These are phyloP conservation scores for Rhytidhysteron rufulum DNA, from an alignment of 2,329 filamentous ascomycete species.

Conservation along the genomic window DNA sequence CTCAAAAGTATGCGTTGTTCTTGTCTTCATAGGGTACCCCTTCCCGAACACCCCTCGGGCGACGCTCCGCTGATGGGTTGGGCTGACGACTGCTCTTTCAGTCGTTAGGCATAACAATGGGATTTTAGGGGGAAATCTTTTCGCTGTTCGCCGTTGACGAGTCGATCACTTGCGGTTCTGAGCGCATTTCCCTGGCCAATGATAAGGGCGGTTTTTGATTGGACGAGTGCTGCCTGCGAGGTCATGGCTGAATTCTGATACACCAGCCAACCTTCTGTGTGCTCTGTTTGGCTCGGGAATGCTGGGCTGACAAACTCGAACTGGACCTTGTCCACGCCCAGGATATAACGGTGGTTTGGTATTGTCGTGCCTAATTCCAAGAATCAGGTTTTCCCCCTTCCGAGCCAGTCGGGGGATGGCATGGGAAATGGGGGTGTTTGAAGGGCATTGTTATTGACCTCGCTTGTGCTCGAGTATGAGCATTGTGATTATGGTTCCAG, in stretches of 20 bases:
- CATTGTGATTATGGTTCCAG: background rate
- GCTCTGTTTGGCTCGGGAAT: background rate
- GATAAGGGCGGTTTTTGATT: background rate
- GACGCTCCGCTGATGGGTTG: no score
- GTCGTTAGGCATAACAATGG: background rate
- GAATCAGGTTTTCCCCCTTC: background rate
- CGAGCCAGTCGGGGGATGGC: background rate
- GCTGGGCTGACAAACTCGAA: background rate
- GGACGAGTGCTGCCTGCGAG: background rate
- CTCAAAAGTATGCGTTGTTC: background rate
- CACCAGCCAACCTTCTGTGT: background rate
- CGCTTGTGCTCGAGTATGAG: conserved; percentile 1
- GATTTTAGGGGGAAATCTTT: background rate
- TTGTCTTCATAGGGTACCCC: no score
- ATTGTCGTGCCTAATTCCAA: conserved; percentile 1
- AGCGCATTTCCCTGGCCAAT: conserved; percentile 1
- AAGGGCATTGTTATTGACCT: background rate
- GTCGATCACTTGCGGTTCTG: conserved; percentile 3
- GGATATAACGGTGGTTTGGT: background rate
- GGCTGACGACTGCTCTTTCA: background rate
- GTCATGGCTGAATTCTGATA: conserved; percentile 1
- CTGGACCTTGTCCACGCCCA: background rate
- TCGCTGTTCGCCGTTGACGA: conserved; percentile 3
- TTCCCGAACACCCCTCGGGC: conserved; percentile 1
- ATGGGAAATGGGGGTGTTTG: background rate